Evolutionary conservation across 257 asterid genomes (phyloP).

Genomic region (Datura wrightii): DNA sequence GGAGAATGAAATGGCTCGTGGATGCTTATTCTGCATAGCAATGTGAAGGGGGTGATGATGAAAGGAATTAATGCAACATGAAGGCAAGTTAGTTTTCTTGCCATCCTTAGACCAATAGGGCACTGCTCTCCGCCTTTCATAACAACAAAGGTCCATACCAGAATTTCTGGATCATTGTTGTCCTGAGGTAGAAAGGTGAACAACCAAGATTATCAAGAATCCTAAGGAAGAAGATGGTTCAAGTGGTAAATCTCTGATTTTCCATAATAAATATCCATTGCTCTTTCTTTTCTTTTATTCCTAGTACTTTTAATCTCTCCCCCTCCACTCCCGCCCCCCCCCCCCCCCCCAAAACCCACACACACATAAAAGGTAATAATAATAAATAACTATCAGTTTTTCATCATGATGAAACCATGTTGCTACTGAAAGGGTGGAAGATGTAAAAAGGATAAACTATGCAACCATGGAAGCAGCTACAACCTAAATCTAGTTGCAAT

Average conservation of each 20-base stretch:
- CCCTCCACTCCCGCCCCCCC: not conserved
- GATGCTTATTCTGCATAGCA: not conserved
- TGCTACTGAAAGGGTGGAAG: not conserved
- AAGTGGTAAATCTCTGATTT: not conserved
- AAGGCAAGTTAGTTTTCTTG: not conserved
- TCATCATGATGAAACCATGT: not conserved
- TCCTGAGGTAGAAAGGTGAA: not conserved
- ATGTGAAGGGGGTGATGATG: not conserved
- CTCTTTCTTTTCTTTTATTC: not conserved
- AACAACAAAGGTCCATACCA: too few relatives aligned
- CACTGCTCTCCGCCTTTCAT: too few relatives aligned
- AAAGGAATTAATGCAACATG: not conserved
- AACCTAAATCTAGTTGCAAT: not conserved
- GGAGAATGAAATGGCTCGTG: not conserved
- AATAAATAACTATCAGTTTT: not conserved
- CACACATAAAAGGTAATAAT: not conserved
- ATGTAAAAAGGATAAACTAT: not conserved
- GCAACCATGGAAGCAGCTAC: not conserved
- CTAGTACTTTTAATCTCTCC: not conserved
- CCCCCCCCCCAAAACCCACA: not conserved
- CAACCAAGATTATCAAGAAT: not conserved
- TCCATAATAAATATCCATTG: not conserved
- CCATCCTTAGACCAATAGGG: too few relatives aligned
- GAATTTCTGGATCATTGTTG: not conserved
- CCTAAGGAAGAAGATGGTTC: not conserved